A percentile compares a stretch with the other conserved stretches of the same genome.
phyloP scores from a whole-genome alignment of 1,284 basidiomycete genomes.

The Puccinia brachypodii region DNA sequence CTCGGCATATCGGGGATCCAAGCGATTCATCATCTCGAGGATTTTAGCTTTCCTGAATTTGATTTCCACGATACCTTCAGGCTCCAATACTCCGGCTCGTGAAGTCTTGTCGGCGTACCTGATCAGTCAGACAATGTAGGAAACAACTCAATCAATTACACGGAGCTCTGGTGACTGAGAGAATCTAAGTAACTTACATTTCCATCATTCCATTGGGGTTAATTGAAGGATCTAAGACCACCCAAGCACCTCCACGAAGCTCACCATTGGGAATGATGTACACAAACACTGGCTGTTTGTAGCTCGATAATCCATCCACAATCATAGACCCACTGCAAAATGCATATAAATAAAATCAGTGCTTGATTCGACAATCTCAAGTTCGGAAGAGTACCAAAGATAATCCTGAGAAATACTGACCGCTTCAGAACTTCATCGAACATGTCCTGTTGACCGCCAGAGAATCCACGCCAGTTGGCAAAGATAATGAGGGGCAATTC shows the following conservation, averaged over 20 bases:
- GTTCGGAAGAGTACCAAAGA: no score
- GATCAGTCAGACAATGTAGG: slow-evolving; percentile 7
- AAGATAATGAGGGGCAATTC: slow-evolving; percentile 96
- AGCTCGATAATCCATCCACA: slow-evolving; percentile 93
- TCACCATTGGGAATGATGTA: slow-evolving; percentile 99
- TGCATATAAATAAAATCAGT: not conserved
- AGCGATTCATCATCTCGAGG: slow-evolving; percentile 84
- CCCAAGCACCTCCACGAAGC: slow-evolving; percentile 98
- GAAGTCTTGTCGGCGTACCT: slow-evolving; percentile 79
- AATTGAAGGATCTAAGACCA: slow-evolving; percentile 96
- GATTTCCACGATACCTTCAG: slow-evolving; percentile 93
- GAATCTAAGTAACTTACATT: slow-evolving; percentile 68
- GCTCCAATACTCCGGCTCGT: slow-evolving; percentile 94
- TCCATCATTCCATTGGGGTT: slow-evolving; percentile 92
- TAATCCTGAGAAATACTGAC: slow-evolving; percentile 44
- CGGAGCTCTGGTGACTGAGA: not conserved
- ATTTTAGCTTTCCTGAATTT: slow-evolving; percentile 78
- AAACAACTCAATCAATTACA: not conserved
- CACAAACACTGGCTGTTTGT: slow-evolving; percentile 98
- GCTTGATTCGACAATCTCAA: not conserved
- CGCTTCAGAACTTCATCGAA: slow-evolving; percentile 58
- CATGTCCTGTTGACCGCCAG: slow-evolving; percentile 99
- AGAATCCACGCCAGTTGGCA: slow-evolving; percentile 99
- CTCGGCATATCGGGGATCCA: slow-evolving; percentile 79
- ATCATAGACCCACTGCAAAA: slow-evolving; percentile 63